Evolutionary conservation across 2,329 filamentous ascomycete genomes (phyloP), one percentile per base, ranked within the genome.

Genomic region (Allantophomopsis lycopodina): DNA sequence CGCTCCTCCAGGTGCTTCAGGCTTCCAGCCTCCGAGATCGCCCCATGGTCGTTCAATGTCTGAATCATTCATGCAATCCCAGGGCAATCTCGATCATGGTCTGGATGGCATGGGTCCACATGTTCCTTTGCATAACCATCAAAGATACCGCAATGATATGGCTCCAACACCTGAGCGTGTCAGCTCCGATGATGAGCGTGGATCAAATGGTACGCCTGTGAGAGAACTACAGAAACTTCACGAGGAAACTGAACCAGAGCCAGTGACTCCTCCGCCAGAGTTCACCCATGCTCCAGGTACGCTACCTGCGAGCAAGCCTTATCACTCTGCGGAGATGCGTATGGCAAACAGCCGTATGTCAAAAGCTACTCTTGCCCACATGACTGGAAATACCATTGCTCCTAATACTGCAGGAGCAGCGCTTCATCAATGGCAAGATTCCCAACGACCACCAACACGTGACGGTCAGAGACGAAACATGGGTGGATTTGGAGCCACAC

Each of bases 321-420:
- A 83, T 49, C 76, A 84, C 42, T 79, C 85, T 21, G 74, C 82
- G 12, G 84, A 91, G 54, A 67, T 89, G 50, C 79, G 83, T 45
- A 78, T 78, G 46, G 85, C 83, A 38, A 91, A 86, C 49, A 87
- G 81, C 49, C 79, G 86, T 16, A 78, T 96, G 56, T 94, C 91
- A 18, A 73, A 70, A 48, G 78, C 77, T 1, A 96, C 89, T 1
- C 66, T 95, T 35, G 71, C 79, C 35, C 86, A 95, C 55, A 68
- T 96, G 55, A 76, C 76, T 23, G 81, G 79, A 48, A 82, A 81
- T 35, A 75, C 73, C 40, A 73, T 71, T 16, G 58, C 74, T 37
- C 16, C 30, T 15, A 28, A 14, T 13, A 18, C 33, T 35, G 15
- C 16, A 13, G 39, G 17, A 32, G 35, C 35, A 34, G 23, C 35